Conservation (phyloP, 148 eudicot species). For the Cornus suecica region DNA sequence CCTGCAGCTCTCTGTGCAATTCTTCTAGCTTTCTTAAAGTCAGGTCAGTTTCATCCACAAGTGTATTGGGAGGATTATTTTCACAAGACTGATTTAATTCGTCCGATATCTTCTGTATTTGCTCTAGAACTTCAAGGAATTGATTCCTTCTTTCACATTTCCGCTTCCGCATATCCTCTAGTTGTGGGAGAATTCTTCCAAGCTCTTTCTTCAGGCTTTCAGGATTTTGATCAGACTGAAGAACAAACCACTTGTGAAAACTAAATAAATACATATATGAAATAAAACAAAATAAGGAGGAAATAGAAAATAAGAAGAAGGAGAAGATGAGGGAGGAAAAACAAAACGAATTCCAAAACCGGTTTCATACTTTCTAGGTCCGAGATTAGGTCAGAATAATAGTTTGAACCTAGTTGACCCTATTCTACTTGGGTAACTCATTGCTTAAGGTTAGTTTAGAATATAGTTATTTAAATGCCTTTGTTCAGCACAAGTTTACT, state of each 20-base stretch:
- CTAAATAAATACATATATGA: too few species aligned
- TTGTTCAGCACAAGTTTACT: too few species aligned
- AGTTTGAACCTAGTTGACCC: neutral
- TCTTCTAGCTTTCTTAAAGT: slow-evolving; percentile 50
- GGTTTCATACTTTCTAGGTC: neutral
- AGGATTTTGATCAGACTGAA: slow-evolving; percentile 37
- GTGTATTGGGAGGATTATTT: slow-evolving; percentile 13
- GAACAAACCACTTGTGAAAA: neutral
- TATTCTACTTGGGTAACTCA: neutral
- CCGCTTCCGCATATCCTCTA: slow-evolving; percentile 47
- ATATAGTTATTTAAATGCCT: neutral
- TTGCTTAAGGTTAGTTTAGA: too few species aligned
- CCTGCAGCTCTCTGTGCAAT: slow-evolving; percentile 37
- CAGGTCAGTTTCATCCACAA: slow-evolving; percentile 43
- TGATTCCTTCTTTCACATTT: slow-evolving; percentile 42
- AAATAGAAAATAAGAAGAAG: too few species aligned
- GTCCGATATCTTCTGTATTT: slow-evolving; percentile 35
- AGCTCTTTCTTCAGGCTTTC: slow-evolving; percentile 51
- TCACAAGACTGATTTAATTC: slow-evolving; percentile 31
- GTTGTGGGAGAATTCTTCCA: slow-evolving; percentile 32
- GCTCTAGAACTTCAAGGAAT: slow-evolving; percentile 35
- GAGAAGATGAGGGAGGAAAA: too few species aligned
- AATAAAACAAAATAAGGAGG: too few species aligned
- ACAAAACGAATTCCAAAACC: too few species aligned
- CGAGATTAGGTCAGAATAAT: neutral